Evolutionary conservation across 2,329 filamentous ascomycete species (phyloP).

Genomic region (Ascochyta clinopodiicola): DNA sequence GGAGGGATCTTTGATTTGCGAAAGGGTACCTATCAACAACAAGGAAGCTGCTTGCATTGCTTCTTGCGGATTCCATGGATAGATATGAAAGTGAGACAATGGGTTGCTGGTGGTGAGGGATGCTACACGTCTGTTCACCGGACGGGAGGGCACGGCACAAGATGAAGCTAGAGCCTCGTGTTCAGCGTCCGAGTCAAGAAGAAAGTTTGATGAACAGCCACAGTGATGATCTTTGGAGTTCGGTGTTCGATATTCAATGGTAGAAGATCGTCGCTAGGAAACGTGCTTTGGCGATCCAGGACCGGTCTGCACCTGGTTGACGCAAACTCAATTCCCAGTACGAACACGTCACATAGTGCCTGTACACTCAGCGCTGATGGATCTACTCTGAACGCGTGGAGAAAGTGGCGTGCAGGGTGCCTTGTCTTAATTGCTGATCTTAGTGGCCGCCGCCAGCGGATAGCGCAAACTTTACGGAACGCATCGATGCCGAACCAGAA

Average conservation of each 20-base stretch:
- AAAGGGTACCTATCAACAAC: background rate
- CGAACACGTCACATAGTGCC: background rate
- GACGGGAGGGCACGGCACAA: slow-evolving; percentile 8
- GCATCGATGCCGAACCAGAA: background rate
- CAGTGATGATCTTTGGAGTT: background rate
- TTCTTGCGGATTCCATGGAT: background rate
- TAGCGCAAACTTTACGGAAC: background rate
- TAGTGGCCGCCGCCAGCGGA: slow-evolving; percentile 2
- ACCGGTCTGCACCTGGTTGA: background rate
- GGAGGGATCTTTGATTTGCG: background rate
- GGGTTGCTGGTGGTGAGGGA: background rate
- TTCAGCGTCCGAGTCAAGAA: slow-evolving; percentile 4
- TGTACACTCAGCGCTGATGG: background rate
- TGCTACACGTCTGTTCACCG: background rate
- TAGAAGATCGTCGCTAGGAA: background rate
- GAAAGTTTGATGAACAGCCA: slow-evolving; percentile 9
- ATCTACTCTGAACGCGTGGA: background rate
- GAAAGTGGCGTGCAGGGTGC: background rate
- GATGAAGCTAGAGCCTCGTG: slow-evolving; percentile 4
- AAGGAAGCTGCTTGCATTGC: slow-evolving; percentile 1
- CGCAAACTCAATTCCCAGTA: background rate
- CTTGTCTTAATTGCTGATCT: slow-evolving; percentile 4
- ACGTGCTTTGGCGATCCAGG: background rate
- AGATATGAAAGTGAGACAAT: background rate
- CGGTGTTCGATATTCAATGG: background rate